These are phyloP conservation scores for Roridomyces roridus DNA, from an alignment of 768 basidiomycete genomes.

Conservation along the genomic window DNA sequence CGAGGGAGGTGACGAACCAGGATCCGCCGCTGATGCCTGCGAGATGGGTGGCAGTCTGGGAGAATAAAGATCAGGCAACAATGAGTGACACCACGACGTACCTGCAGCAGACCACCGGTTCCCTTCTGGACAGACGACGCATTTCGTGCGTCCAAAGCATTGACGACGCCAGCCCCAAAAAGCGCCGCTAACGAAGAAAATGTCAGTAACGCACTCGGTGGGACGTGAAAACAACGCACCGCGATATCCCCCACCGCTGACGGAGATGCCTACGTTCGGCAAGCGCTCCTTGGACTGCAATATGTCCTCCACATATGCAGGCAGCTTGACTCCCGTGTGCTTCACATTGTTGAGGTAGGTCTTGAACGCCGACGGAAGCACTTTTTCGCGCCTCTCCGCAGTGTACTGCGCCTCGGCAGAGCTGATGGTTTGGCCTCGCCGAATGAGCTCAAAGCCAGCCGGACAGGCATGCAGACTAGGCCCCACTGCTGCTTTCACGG, in stretches of 20 bases:
- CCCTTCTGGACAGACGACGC: constrained; percentile 45
- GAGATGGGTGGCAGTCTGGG: constrained; percentile 49
- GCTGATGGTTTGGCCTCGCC: constrained; percentile 40
- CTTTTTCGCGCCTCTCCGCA: constrained; percentile 34
- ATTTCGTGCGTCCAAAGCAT: constrained; percentile 55
- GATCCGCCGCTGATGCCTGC: constrained; percentile 55
- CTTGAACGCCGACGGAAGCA: constrained; percentile 46
- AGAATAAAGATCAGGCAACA: neutral
- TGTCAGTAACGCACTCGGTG: neutral
- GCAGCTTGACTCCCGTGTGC: constrained; percentile 33
- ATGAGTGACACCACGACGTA: neutral
- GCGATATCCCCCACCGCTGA: constrained; percentile 62
- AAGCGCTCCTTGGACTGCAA: constrained; percentile 23
- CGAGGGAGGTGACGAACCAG: constrained; percentile 46
- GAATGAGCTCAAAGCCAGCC: constrained; percentile 20
- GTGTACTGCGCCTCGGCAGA: constrained; percentile 43
- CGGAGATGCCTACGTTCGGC: constrained; percentile 53
- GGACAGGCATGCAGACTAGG: constrained; percentile 20
- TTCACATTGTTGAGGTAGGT: constrained; percentile 45
- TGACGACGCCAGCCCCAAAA: constrained; percentile 57
- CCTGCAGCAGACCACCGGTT: constrained; percentile 56
- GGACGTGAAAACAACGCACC: constrained; percentile 31
- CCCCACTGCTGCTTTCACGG: constrained; percentile 3
- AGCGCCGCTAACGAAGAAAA: constrained; percentile 36
- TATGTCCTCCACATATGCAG: constrained; percentile 41